phyloP scores from a whole-genome alignment of 805 yeast genomes.

The Candida berthetii region DNA sequence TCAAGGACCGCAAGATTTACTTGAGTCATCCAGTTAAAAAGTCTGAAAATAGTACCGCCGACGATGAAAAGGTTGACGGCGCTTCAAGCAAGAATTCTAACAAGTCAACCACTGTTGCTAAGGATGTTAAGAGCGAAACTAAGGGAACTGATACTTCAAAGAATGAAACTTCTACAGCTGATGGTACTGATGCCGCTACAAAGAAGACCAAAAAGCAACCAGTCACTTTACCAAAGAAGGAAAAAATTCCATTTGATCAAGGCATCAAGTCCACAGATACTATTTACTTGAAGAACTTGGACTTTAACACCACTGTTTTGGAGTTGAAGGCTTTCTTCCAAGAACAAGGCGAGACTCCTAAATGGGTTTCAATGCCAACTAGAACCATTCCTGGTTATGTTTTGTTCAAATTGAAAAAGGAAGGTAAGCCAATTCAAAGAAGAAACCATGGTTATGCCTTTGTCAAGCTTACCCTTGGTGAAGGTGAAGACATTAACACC shows the following conservation, averaged over 20 bases:
- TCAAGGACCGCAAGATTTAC: slow-evolving; percentile 41
- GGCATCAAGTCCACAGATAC: slow-evolving; percentile 41
- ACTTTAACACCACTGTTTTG: slow-evolving; percentile 51
- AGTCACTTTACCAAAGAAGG: slow-evolving; percentile 12
- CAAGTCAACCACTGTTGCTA: no score
- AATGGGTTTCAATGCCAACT: slow-evolving; percentile 55
- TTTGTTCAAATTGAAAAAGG: slow-evolving; percentile 35
- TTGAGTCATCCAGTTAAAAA: slow-evolving; percentile 34
- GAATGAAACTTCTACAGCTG: slow-evolving; percentile 3
- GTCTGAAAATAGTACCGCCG: slow-evolving; percentile 1
- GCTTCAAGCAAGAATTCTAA: no score
- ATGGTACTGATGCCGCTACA: no score
- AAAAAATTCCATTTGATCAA: slow-evolving; percentile 27
- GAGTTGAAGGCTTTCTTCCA: slow-evolving; percentile 45
- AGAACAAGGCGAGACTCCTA: slow-evolving; percentile 39
- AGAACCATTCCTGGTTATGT: slow-evolving; percentile 38
- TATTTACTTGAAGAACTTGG: slow-evolving; percentile 55
- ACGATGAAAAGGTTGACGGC: no score
- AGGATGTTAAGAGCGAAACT: no score
- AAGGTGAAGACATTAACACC: slow-evolving; percentile 42
- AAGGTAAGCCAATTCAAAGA: slow-evolving; percentile 37
- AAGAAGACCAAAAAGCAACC: neutral
- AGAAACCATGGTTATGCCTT: slow-evolving; percentile 62
- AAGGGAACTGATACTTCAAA: no score
- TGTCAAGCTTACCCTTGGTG: slow-evolving; percentile 35